Evolutionary conservation across 2,329 filamentous ascomycete genomes (phyloP).

Genomic region (Hysterium pulicare): DNA sequence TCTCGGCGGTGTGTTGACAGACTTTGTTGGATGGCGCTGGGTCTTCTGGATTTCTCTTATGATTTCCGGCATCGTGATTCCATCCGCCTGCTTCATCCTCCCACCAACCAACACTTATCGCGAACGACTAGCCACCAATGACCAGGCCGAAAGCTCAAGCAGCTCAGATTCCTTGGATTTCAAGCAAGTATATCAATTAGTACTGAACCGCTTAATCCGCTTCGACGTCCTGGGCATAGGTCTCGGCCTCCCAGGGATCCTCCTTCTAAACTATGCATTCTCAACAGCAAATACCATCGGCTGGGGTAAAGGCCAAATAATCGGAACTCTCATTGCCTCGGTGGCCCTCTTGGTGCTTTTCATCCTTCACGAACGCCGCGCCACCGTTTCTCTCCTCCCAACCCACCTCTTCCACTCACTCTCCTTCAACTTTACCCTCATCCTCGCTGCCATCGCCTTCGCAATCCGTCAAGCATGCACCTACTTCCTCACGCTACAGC

Average conservation of each 20-base stretch:
- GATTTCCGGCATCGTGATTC: conserved; percentile 4
- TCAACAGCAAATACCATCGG: conserved; percentile 4
- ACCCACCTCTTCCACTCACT: conserved; percentile 7
- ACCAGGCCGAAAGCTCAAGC: not conserved
- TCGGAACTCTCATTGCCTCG: conserved; percentile 1
- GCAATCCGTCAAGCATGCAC: conserved; percentile 8
- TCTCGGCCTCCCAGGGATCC: conserved; percentile 5
- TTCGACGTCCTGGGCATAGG: conserved; percentile 7
- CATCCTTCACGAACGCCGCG: not conserved
- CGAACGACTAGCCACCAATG: not conserved
- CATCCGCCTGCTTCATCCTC: conserved; percentile 4
- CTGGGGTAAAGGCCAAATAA: conserved; percentile 2
- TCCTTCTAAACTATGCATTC: conserved; percentile 7
- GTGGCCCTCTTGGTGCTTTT: conserved; percentile 1
- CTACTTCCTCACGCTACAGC: conserved; percentile 8
- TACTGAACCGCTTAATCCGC: conserved; percentile 4
- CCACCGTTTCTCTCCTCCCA: conserved; percentile 4
- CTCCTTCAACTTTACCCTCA: conserved; percentile 6
- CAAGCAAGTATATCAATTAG: conserved; percentile 3
- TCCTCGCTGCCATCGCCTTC: conserved; percentile 4
- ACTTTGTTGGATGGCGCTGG: conserved; percentile 8
- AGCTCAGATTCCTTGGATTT: not conserved
- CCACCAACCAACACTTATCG: not conserved
- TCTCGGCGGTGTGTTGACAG: conserved; percentile 9
- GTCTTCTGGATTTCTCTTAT: conserved; percentile 10